Conservation (phyloP, 2,329 filamentous ascomycete species). For the Fusarium azukiicola region DNA sequence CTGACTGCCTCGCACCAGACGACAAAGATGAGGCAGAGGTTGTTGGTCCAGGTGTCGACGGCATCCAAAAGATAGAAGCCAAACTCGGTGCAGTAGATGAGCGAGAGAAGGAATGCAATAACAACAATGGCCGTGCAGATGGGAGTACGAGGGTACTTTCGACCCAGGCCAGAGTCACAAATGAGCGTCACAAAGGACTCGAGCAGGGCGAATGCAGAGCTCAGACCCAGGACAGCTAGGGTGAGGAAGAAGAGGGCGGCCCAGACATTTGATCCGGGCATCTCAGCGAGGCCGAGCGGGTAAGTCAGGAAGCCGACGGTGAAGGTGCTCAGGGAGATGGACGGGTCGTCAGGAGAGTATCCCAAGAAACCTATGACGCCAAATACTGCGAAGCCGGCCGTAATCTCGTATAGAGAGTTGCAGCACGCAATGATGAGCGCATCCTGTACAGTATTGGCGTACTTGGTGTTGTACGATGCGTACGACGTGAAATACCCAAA, state of each 20-base stretch:
- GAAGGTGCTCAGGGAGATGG: conserved; percentile 66
- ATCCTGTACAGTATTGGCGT: conserved; percentile 74
- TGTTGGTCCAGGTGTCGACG: neutral
- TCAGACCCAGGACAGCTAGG: conserved; percentile 74
- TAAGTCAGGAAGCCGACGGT: conserved; percentile 76
- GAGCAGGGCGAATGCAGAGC: conserved; percentile 55
- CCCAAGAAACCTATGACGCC: conserved; percentile 71
- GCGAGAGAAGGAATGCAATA: neutral
- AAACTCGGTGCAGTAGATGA: conserved; percentile 1
- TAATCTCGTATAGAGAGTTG: conserved; percentile 75
- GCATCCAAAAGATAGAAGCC: neutral
- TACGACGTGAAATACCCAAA: conserved; percentile 78
- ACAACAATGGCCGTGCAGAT: neutral
- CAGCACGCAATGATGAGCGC: conserved; percentile 75
- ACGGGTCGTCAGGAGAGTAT: conserved; percentile 56
- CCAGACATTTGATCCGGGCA: conserved; percentile 77
- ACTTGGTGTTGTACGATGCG: conserved; percentile 75
- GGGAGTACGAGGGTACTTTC: neutral
- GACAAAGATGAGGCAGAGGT: neutral
- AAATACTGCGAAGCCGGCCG: conserved; percentile 67
- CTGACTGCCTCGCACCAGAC: neutral
- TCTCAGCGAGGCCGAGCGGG: conserved; percentile 73
- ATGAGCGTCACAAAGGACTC: conserved; percentile 63
- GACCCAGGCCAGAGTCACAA: conserved; percentile 6
- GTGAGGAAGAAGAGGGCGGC: conserved; percentile 76